Conservation (phyloP, 768 basidiomycete species). For the Calocybe cyanea region DNA sequence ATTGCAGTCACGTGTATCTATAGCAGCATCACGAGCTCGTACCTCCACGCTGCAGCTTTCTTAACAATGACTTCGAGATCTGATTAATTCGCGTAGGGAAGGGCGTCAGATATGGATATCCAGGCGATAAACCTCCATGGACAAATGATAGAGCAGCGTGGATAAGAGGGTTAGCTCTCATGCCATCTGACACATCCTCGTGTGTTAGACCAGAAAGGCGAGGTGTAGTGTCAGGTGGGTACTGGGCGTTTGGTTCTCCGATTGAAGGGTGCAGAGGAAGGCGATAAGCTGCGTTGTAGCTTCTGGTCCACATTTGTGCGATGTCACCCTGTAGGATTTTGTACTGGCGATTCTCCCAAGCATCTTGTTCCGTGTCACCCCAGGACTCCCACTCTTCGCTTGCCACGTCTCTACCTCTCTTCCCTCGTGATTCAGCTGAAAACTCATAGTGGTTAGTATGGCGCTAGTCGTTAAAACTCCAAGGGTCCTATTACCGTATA, state of each 20-base stretch:
- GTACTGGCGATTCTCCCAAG: too few species aligned
- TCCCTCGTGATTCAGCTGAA: neutral
- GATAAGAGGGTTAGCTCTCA: constrained; percentile 59
- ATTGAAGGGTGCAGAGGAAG: constrained; percentile 75
- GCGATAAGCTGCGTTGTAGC: constrained; percentile 79
- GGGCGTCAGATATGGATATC: constrained; percentile 70
- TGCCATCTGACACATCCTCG: too few species aligned
- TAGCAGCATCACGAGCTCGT: too few species aligned
- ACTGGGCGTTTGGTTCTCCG: constrained; percentile 67
- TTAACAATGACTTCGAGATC: constrained; percentile 39
- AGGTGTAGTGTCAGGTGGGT: too few species aligned
- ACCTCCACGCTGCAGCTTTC: constrained; percentile 21
- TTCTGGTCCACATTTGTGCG: constrained; percentile 84
- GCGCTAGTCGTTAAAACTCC: neutral
- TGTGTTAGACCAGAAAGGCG: too few species aligned
- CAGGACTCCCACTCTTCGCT: constrained; percentile 78
- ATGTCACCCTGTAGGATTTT: constrained; percentile 54
- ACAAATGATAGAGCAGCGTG: constrained; percentile 88
- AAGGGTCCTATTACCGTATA: constrained; percentile 49
- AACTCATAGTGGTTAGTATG: neutral
- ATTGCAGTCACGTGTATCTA: too few species aligned
- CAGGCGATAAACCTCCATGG: constrained; percentile 85
- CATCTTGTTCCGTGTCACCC: too few species aligned
- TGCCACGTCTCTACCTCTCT: constrained; percentile 91
- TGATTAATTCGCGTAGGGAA: constrained; percentile 84